Base-by-base conservation (phyloP, 1,284 basidiomycete genomes). In the Limonomyces culmigenus region DNA sequence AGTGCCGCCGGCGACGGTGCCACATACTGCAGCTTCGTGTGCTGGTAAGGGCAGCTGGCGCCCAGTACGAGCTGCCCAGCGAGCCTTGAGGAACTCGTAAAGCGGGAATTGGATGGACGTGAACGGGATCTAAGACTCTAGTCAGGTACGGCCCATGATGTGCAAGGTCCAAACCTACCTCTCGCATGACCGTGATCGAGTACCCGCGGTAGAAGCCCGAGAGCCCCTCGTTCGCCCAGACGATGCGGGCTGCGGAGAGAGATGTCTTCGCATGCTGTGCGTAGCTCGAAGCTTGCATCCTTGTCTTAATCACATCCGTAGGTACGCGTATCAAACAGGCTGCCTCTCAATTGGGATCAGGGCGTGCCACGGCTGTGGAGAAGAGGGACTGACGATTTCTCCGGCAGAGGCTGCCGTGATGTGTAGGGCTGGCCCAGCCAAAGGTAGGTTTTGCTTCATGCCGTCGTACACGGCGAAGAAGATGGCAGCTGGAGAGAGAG, bases 21-120 rank as follows among this genome's bases (percentile, higher is more conserved):
- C 95, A 45, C 93, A 97, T 2, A 81, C 49, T 0, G 91, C 93
- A 0, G 91, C 91, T 56, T 96, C 85, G 47, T 83, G 74, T 2
- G 79, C 75, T 37, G 70, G 71, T 3, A 88, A 64, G 1, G 66
- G 69, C n/a, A n/a, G n/a, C 48, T 75, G 63, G 38, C 67, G 51
- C 19, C 64, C 54, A 6, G 73, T 45, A 17, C 49, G 56, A n/a
- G 47, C 45, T 0, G 80, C 72, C 5, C 81, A 52, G 20, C 64
- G 61, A 1, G 62, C 44, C 54, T 98, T 98, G 43, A 98, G 62
- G 29, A 72, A 63, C 58, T 98, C 95, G 50, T 97, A 99, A 17
- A 98, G 57, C 1, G 95, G 95, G 52, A 98, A 99, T 53, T 99
- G 95, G 17, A 99, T 65, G 10, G 89, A 93, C 1, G 93, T 95